Evolutionary conservation across 176 grass and related monocot species (phyloP), one percentile per base, ranked within the genome.

Genomic region (Raddia guianensis): DNA sequence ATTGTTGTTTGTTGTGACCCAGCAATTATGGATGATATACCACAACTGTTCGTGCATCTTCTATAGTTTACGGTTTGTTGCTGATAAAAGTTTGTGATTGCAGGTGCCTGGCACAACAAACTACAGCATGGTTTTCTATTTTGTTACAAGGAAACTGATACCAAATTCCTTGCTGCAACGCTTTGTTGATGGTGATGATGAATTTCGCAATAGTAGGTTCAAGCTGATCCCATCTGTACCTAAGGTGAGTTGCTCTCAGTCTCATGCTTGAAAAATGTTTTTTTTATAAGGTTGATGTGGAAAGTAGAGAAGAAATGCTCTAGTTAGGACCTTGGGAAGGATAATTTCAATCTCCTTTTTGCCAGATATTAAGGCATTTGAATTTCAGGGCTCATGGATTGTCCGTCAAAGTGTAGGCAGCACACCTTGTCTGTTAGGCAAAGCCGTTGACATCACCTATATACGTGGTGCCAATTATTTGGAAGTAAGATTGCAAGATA

Each of bases 61-160:
- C 18, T 49, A 62, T 63, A 65, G 12, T 11, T 27, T 27, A 27
- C 27, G 1, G 16, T 63, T 62, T 55, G 21, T 65, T 65, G 43
- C 58, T 81, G 27, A 77, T 49, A 33, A n/a, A 70, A 84, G 21
- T 60, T 21, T 88, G 47, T 74, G 89, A 43, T 86, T 91, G 58
- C 86, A 98, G 95, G 95, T 98, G 83, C 95, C 95, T 79, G 92
- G 92, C 77, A 90, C 95, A 70, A 95, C 88, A 35, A 90, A 98
- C 75, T 98, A 98, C 49, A 98, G 95, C 82, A 98, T 98, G 95
- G 90, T 98, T 67, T 98, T 95, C 77, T 98, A 98, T 82, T 95
- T 98, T 86, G 88, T 95, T 68, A 52, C 61, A 14, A 95, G 94
- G 89, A 80, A 90, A 86, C 79, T 94, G 73, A 70, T 86, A 75